Evolutionary conservation across 1,139 yeast species (phyloP).

Genomic region (Geotrichum bryndzae): DNA sequence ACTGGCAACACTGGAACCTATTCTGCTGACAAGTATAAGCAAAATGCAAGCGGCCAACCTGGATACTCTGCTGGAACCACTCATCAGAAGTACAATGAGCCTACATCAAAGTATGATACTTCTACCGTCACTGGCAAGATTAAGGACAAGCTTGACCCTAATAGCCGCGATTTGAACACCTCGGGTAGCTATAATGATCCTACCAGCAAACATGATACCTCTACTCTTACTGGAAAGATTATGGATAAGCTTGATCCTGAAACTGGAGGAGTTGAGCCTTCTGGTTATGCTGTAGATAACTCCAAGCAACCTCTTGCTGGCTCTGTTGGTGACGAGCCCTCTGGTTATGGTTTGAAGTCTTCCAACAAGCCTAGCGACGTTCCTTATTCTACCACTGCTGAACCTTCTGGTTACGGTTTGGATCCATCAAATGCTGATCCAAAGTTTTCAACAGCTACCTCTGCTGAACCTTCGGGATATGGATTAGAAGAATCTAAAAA

Average conservation of each 20-base stretch:
- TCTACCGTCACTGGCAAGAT: background rate
- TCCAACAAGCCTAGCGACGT: background rate
- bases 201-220: conserved; percentile 9
- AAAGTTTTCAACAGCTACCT: background rate
- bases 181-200: conserved; percentile 1
- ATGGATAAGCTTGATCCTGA: conserved; percentile 7
- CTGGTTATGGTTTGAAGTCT: background rate
- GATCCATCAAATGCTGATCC: background rate
- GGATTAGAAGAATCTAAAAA: background rate
- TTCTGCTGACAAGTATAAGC: background rate
- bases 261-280: background rate
- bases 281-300: background rate
- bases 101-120: conserved; percentile 8
- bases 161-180: background rate
- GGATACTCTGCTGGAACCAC: background rate
- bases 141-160: conserved; percentile 7
- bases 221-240: background rate
- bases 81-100: background rate
- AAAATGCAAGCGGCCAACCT: background rate
- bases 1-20: conserved; percentile 1
- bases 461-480: background rate
- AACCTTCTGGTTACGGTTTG: background rate
- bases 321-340: background rate
- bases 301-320: background rate
- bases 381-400: background rate